phyloP scores from a whole-genome alignment of 2,329 filamentous ascomycete species.

The Epichloe baconii region DNA sequence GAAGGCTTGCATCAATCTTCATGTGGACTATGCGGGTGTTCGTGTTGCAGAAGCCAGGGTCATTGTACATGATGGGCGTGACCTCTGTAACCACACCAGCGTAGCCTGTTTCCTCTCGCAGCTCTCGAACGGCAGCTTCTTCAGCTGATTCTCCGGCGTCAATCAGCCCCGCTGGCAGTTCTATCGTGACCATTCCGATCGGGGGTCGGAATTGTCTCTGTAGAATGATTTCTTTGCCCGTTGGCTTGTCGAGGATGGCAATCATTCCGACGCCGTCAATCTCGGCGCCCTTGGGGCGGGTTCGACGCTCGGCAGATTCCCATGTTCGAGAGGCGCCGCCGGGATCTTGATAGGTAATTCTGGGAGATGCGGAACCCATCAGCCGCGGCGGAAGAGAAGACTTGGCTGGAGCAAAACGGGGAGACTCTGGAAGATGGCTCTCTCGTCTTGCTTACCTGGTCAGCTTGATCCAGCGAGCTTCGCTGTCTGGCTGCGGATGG shows the following conservation, averaged over 20 bases:
- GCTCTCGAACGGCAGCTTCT: slow-evolving; percentile 48
- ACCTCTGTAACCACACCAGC: slow-evolving; percentile 40
- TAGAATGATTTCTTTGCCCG: slow-evolving; percentile 43
- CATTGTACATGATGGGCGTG: slow-evolving; percentile 55
- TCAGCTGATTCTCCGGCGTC: slow-evolving; percentile 50
- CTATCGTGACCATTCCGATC: slow-evolving; percentile 44
- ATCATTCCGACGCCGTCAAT: slow-evolving; percentile 65
- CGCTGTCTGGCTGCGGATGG: slow-evolving; percentile 27
- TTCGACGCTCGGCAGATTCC: slow-evolving; percentile 62
- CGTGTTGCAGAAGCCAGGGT: slow-evolving; percentile 54
- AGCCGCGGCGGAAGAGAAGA: neutral
- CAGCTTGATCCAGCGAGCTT: slow-evolving; percentile 48
- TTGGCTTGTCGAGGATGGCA: slow-evolving; percentile 47
- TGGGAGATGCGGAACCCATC: slow-evolving; percentile 12
- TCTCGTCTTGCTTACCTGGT: slow-evolving; percentile 31
- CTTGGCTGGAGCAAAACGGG: neutral
- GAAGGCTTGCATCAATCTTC: slow-evolving; percentile 52
- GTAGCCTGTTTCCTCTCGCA: slow-evolving; percentile 56
- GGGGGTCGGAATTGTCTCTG: slow-evolving; percentile 57
- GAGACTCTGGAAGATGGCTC: neutral
- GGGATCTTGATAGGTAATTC: slow-evolving; percentile 52
- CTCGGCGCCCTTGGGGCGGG: slow-evolving; percentile 44
- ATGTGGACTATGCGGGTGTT: slow-evolving; percentile 61
- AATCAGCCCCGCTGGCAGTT: slow-evolving; percentile 51
- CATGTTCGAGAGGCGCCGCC: slow-evolving; percentile 46